Percentiles rank a stretch among this genome's conserved stretches.
phyloP scores from a whole-genome alignment of 257 asterid genomes.

The Handroanthus guayacan region DNA sequence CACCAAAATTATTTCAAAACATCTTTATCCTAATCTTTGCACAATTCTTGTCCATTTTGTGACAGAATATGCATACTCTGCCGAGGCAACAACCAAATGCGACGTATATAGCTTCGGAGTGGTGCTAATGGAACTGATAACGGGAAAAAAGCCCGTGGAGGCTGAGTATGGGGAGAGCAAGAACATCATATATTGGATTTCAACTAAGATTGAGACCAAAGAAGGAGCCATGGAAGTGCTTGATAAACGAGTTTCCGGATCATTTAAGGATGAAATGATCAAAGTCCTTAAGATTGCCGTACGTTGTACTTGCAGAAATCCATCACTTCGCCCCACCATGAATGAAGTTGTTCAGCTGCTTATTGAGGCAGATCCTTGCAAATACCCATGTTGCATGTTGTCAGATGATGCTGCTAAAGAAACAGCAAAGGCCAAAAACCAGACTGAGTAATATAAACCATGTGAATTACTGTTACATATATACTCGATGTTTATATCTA shows the following conservation, averaged over 20 bases:
- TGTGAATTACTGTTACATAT: too few relatives aligned
- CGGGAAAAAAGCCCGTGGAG: slow-evolving; percentile 94
- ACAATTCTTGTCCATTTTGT: background rate
- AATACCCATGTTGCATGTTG: slow-evolving; percentile 49
- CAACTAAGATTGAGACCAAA: slow-evolving; percentile 68
- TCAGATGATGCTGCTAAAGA: slow-evolving; percentile 29
- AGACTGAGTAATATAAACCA: too few relatives aligned
- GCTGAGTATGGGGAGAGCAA: slow-evolving; percentile 85
- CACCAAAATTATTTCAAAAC: background rate
- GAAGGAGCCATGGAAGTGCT: slow-evolving; percentile 71
- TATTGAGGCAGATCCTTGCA: slow-evolving; percentile 80
- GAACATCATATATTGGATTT: slow-evolving; percentile 81
- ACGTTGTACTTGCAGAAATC: slow-evolving; percentile 75
- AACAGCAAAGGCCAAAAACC: background rate
- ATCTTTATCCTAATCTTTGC: background rate
- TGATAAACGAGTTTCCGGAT: slow-evolving; percentile 63
- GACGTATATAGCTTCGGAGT: slow-evolving; percentile 97
- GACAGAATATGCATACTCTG: slow-evolving; percentile 90
- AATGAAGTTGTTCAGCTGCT: slow-evolving; percentile 77
- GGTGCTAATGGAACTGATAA: slow-evolving; percentile 81
- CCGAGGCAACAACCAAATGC: slow-evolving; percentile 89
- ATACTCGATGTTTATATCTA: background rate
- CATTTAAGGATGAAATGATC: slow-evolving; percentile 81
- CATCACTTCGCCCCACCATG: slow-evolving; percentile 82
- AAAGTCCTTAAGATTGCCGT: slow-evolving; percentile 80